Percentiles rank a stretch among this genome's conserved stretches.
These are phyloP conservation scores for Diutina siamensis DNA, from an alignment of 1,139 yeast genomes.

Conservation along the genomic window DNA sequence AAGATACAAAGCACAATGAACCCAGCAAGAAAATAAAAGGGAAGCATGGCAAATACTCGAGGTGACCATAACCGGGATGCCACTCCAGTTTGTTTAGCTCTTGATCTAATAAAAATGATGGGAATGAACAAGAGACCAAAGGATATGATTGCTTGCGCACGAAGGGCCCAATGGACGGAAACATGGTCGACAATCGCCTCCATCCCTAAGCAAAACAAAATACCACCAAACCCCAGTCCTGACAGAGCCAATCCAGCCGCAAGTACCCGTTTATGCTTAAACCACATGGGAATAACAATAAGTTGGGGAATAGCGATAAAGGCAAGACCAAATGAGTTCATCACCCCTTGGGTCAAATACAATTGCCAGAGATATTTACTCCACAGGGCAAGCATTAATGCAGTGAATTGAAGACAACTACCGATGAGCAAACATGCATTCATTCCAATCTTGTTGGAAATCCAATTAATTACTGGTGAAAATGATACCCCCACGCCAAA, in stretches of 20 bases:
- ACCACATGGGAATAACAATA: conserved; percentile 12
- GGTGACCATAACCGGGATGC: conserved; percentile 15
- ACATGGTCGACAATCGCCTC: conserved; percentile 19
- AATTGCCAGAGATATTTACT: conserved; percentile 39
- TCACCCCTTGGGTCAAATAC: conserved; percentile 39
- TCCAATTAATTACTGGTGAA: conserved; percentile 29
- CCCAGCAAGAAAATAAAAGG: conserved; percentile 18
- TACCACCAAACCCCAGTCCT: conserved; percentile 57
- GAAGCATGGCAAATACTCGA: conserved; percentile 17
- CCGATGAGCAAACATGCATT: conserved; percentile 28
- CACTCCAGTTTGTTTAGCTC: conserved; percentile 14
- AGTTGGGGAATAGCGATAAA: conserved; percentile 27
- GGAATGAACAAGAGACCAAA: conserved; percentile 23
- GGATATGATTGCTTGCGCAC: conserved; percentile 24
- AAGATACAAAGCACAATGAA: conserved; percentile 18
- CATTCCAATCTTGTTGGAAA: conserved; percentile 29
- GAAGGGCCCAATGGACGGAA: conserved; percentile 32
- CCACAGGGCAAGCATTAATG: conserved; percentile 43
- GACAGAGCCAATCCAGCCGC: conserved; percentile 38
- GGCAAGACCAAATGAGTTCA: conserved; percentile 40
- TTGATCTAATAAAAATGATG: conserved; percentile 16
- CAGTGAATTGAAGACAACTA: conserved; percentile 36
- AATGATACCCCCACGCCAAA: conserved; percentile 25
- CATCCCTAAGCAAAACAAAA: conserved; percentile 31
- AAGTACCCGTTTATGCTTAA: conserved; percentile 10